Evolutionary conservation across 2,329 filamentous ascomycete species (phyloP), one percentile per base, ranked within the genome.

Genomic region (Aspergillus ochraceoroseus): DNA sequence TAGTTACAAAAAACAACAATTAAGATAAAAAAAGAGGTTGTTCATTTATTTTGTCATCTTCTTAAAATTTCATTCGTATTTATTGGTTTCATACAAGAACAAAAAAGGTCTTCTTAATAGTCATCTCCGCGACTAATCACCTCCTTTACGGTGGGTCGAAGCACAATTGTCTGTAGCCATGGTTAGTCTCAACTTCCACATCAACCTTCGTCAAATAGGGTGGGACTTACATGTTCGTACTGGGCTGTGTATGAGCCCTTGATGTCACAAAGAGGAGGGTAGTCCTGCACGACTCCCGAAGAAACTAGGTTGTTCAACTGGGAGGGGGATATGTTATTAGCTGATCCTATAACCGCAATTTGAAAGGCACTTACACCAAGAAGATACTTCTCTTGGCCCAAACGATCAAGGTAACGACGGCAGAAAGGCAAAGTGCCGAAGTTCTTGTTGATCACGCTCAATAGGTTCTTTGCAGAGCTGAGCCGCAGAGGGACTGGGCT

Each of bases 201-300:
- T 8, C 26, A 5, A 27, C 15, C 3, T 8, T 25, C 13, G 4
- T 15, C n/a, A 38, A 28, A 29, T 7, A 19, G 28, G n/a, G 17
- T 27, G 25, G 14, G 22, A 78, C 85, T 76, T 70, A 94, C 88
- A 71, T 95, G 89, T 73, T 95, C 89, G 62, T 81, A 94, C 64
- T 95, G 89, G 49, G 89, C 90, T 17, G 88, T 94, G 66, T 94
- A 95, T 17, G 86, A 94, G 44, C 90, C 90, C 76, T 94, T 94
- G 68, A 89, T 82, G 69, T 95, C 89, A 54, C 85, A 82, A 54
- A 95, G 72, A 19, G 89, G 89, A 26, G 88, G 87, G 62, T 95
- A 95, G 29, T 85, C 80, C 67, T 95, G 86, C 29, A 95, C 86
- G 54, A 95, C 85, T 43, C 87, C 88, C 43, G 74, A 80, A 28